phyloP scores from a whole-genome alignment of 2,329 filamentous ascomycete genomes.

The Ascochyta clinopodiicola region DNA sequence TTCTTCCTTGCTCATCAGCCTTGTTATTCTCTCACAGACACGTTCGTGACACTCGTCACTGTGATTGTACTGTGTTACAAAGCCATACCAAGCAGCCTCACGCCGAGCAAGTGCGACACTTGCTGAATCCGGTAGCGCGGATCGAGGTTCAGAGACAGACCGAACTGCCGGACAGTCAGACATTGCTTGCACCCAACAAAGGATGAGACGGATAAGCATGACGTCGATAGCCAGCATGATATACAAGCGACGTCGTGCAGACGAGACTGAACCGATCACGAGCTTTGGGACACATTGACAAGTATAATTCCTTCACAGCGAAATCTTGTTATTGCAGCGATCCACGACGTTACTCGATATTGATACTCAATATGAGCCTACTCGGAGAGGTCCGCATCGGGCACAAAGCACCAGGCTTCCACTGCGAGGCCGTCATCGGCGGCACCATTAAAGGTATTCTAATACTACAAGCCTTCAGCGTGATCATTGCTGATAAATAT shows the following conservation, averaged over 20 bases:
- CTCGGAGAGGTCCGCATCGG: slow-evolving; percentile 34
- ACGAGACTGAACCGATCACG: too few relatives aligned
- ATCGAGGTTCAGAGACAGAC: slow-evolving; percentile 16
- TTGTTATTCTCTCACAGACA: too few relatives aligned
- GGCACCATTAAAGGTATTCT: slow-evolving; percentile 29
- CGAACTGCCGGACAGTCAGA: too few relatives aligned
- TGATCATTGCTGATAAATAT: slow-evolving; percentile 10
- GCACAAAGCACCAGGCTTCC: slow-evolving; percentile 34
- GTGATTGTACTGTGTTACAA: neutral
- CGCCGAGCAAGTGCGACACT: neutral
- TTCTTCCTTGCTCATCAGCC: too few relatives aligned
- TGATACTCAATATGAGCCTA: slow-evolving; percentile 24
- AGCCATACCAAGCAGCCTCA: slow-evolving; percentile 1
- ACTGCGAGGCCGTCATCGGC: slow-evolving; percentile 35
- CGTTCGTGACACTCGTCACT: neutral
- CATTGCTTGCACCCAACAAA: too few relatives aligned
- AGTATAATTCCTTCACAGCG: neutral
- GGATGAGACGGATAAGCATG: too few relatives aligned
- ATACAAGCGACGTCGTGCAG: too few relatives aligned
- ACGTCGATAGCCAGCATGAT: too few relatives aligned
- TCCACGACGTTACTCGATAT: neutral
- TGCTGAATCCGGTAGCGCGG: slow-evolving; percentile 1
- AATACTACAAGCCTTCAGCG: neutral
- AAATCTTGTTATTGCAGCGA: neutral
- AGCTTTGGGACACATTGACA: neutral